Percentiles rank a stretch among this genome's conserved stretches.
These are phyloP conservation scores for Salix viminalis DNA, from an alignment of 345 rosid genomes.

Conservation along the genomic window DNA sequence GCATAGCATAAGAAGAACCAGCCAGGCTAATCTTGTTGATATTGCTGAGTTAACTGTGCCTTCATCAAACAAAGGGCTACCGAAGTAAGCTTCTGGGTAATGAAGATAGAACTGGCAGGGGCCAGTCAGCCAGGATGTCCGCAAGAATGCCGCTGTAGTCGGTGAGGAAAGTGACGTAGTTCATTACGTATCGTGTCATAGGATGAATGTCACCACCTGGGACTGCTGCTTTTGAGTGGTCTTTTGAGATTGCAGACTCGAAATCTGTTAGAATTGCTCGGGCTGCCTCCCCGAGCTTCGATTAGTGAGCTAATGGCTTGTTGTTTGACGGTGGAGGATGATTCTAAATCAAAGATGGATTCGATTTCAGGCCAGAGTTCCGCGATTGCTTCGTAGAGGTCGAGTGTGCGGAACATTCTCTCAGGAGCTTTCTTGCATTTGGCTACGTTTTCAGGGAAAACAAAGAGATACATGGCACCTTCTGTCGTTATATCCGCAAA, in stretches of 20 bases:
- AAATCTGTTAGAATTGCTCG: constrained; percentile 48
- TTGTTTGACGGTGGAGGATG: constrained; percentile 36
- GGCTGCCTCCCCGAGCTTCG: constrained; percentile 46
- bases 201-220: constrained; percentile 84
- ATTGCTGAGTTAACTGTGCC: constrained; percentile 32
- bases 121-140: constrained; percentile 60
- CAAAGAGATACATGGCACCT: constrained; percentile 51
- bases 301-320: constrained; percentile 42
- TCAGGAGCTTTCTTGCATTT: constrained; percentile 63
- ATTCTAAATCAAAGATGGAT: constrained; percentile 42
- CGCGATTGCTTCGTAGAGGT: constrained; percentile 51
- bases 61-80: constrained; percentile 27
- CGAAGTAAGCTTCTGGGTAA: constrained; percentile 53
- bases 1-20: constrained; percentile 61
- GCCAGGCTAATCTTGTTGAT: constrained; percentile 51
- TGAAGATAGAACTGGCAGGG: constrained; percentile 30
- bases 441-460: constrained; percentile 59
- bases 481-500: constrained; percentile 52
- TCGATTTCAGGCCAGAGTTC: constrained; percentile 50
- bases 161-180: constrained; percentile 59
- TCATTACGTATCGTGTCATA: constrained; percentile 71
- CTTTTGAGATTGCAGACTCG: constrained; percentile 56
- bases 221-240: constrained; percentile 38
- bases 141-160: constrained; percentile 51
- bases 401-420: constrained; percentile 64